Base-by-base conservation (phyloP, 192 early-diverging fungal species). In the Powellomyces hirtus region DNA sequence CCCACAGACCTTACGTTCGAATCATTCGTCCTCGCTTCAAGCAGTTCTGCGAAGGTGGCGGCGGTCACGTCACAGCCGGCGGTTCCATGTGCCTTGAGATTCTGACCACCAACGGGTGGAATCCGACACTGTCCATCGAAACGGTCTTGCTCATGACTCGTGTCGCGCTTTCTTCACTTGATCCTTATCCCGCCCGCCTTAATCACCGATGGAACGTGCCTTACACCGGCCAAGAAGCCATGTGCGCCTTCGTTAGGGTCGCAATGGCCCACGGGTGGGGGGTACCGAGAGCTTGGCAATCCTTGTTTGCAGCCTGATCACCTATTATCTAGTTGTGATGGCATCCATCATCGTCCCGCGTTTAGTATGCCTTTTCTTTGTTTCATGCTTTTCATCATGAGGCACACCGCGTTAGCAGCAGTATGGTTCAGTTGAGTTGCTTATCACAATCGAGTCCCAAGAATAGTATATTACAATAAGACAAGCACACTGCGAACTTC, bases 51-150 rank as follows among this genome's bases (percentile, higher is more conserved):
- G 45, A 79, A 27, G 78, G 78, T n/a, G 78, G 78, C 30, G 78
- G 78, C 44, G 78, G 78, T 8, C 78, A 79, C 57, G 76, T 79
- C 14, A 79, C 78, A 38, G 72, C 72, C 30, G 78, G 78, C 22
- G 78, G 78, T 14, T 75, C 72, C 4, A 68, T 79, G 27, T 79
- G 78, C 34, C 63, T 76, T 49, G 72, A 79, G 53, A 62, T 75
- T 16, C 64, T 79, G 16, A 79, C 78, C 13, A 57, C 66, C 30
- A 55, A 58, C 2, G 78, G 78, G 18, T 79, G 76, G 77, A 69
- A 59, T 4, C 65, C 64, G 27, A 55, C 60, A 31, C 58, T 73
- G 11, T 46, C 44, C 4, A 58, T 79, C 62, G 77, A 79, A 33
- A 44, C 77, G n/a, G 59, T 79, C 7, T 62, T 79, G 29, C 38